These are phyloP conservation scores for Euphorbia corollata DNA, from an alignment of 441 rosid species.

Conservation along the genomic window DNA sequence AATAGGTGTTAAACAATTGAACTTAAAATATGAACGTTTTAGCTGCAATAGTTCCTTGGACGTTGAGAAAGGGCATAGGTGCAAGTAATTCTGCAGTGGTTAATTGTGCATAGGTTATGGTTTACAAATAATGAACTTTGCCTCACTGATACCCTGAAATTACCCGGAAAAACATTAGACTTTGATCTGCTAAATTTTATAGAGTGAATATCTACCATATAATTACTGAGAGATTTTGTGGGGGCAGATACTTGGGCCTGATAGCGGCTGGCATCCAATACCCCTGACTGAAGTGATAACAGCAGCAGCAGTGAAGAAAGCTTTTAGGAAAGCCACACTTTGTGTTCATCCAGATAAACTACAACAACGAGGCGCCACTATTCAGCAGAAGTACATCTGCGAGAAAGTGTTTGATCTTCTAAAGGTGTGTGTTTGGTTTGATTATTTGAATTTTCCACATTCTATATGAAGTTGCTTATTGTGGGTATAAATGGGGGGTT, in stretches of 20 bases:
- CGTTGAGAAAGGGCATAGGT: neutral
- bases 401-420: slow-evolving; percentile 94
- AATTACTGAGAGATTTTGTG: neutral
- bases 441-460: neutral
- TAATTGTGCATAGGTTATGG: neutral
- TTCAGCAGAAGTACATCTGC: slow-evolving; percentile 81
- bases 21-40: neutral
- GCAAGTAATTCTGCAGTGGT: neutral
- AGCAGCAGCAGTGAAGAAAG: slow-evolving; percentile 84
- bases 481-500: slow-evolving; percentile 7
- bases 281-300: slow-evolving; percentile 92
- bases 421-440: slow-evolving; percentile 44
- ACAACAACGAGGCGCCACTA: slow-evolving; percentile 81
- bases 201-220: neutral
- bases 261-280: slow-evolving; percentile 86
- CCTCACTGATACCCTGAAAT: neutral
- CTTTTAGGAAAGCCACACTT: slow-evolving; percentile 92
- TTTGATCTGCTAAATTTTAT: neutral
- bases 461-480: neutral
- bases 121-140: neutral
- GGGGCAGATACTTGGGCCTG: slow-evolving; percentile 73
- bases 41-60: neutral
- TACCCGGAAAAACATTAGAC: neutral
- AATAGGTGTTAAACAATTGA: slow-evolving; percentile 1
- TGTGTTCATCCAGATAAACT: slow-evolving; percentile 94